phyloP scores from a whole-genome alignment of 805 yeast genomes.

The Vanderwaltozyma yarrowii region DNA sequence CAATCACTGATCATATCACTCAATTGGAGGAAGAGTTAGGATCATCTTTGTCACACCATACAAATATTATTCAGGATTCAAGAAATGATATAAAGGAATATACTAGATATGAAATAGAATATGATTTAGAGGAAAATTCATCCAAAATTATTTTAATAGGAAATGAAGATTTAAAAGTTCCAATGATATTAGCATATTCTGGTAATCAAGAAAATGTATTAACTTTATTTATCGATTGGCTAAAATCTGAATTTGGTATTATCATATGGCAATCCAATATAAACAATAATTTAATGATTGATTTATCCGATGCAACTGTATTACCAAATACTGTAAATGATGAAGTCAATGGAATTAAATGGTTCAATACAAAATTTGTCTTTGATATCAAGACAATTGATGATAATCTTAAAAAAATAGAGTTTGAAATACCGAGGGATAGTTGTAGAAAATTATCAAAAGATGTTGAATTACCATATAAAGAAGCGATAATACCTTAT shows the following conservation, averaged over 20 bases:
- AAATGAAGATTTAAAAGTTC: conserved; percentile 7
- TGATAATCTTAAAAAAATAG: conserved; percentile 15
- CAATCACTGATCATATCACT: conserved; percentile 1
- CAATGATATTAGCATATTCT: conserved; percentile 9
- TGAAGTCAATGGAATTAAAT: conserved; percentile 4
- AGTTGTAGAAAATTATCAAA: conserved; percentile 17
- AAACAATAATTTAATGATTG: conserved; percentile 16
- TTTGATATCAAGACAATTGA: conserved; percentile 17
- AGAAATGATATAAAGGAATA: conserved; percentile 1
- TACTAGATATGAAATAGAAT: conserved; percentile 7
- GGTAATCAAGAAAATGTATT: conserved; percentile 5
- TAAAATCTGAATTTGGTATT: conserved; percentile 19
- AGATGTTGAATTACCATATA: conserved; percentile 4
- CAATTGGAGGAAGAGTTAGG: conserved; percentile 6
- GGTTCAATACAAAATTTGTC: conserved; percentile 22
- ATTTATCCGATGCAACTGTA: conserved; percentile 17
- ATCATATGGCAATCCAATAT: conserved; percentile 19
- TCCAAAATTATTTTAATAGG: conserved; percentile 5
- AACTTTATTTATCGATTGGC: conserved; percentile 18
- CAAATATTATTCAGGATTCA: not conserved
- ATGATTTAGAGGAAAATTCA: conserved; percentile 4
- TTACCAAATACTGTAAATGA: conserved; percentile 5
- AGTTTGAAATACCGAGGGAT: conserved; percentile 19
- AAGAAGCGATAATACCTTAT: conserved; percentile 12
- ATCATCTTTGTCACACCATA: not conserved